Base-by-base conservation (phyloP, 2,329 filamentous ascomycete species). In the Aspergillus nomiae region DNA sequence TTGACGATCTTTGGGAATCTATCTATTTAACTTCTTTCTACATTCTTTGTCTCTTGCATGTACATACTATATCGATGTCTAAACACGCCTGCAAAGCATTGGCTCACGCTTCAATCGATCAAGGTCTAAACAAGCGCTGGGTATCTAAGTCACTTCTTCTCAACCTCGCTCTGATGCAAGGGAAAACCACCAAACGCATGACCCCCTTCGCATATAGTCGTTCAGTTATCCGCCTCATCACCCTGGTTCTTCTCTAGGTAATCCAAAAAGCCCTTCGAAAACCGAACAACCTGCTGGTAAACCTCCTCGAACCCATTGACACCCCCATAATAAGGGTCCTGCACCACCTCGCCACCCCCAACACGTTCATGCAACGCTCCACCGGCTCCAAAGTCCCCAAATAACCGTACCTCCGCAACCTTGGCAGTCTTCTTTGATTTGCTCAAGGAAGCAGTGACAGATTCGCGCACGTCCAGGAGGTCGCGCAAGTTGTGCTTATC, bases 281-380 rank as follows among this genome's bases (percentile, higher is more conserved):
- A 97, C 65, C 90, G 83, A 63, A 84, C 81, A 66, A 90, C 90
- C 83, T 97, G 94, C 79, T 94, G 88, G 78, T 91, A 98, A n/a
- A 93, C 92, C 73, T 85, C 87, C 71, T 90, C 87, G 74, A 98
- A 98, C 2, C 92, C 93, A 69, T 91, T 86, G 4, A 83, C 80
- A 14, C 87, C 92, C n/a, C 92, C 93, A 77, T 98, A 98, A 80
- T 98, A 99, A 16, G 95, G 95, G 77, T 98, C 95, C 63, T 86
- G 82, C 10, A 97, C 89, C 55, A 92, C 85, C 80, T 97, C 91
- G 24, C 85, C 83, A 69, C 74, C 76, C 10, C 77, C 78, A 14
- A 76, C 70, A 21, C 72, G 73, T 26, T 74, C 71, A 66, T 73
- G 71, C 57, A 80, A 43, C 30, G 69, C 70, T 79, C 86, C 73